These are phyloP conservation scores for Sclerotinia borealis DNA, from an alignment of 2,329 filamentous ascomycete genomes.

Conservation along the genomic window DNA sequence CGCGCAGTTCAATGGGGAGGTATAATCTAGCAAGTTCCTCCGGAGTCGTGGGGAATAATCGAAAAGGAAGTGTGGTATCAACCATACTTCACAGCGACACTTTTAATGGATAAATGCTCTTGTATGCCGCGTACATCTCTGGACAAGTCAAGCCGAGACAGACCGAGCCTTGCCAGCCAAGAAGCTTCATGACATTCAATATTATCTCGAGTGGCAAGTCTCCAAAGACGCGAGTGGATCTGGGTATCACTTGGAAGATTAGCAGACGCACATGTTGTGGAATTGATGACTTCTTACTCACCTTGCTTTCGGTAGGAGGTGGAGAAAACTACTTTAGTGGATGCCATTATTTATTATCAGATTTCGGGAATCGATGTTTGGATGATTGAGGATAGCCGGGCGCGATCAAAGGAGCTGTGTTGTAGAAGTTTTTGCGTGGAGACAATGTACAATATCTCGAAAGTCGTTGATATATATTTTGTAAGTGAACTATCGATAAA, in stretches of 20 bases:
- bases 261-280: not conserved
- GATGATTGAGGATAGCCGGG: not conserved
- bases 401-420: not conserved
- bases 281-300: not conserved
- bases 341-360: not conserved
- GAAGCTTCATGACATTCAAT: not conserved
- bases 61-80: not conserved
- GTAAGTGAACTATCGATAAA: too few relatives aligned
- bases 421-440: not conserved
- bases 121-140: not conserved
- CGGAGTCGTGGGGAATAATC: not conserved
- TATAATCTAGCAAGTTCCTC: too few relatives aligned
- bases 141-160: not conserved
- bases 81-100: not conserved
- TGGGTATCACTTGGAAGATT: not conserved
- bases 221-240: not conserved
- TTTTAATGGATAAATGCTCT: not conserved
- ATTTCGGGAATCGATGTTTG: not conserved
- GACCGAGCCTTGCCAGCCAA: not conserved
- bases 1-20: too few relatives aligned
- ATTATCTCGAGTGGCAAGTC: not conserved
- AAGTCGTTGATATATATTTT: not conserved
- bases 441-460: not conserved
- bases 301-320: too few relatives aligned
- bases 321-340: too few relatives aligned